phyloP scores from a whole-genome alignment of 306 rosid genomes.

The Pterocarpus santalinus region DNA sequence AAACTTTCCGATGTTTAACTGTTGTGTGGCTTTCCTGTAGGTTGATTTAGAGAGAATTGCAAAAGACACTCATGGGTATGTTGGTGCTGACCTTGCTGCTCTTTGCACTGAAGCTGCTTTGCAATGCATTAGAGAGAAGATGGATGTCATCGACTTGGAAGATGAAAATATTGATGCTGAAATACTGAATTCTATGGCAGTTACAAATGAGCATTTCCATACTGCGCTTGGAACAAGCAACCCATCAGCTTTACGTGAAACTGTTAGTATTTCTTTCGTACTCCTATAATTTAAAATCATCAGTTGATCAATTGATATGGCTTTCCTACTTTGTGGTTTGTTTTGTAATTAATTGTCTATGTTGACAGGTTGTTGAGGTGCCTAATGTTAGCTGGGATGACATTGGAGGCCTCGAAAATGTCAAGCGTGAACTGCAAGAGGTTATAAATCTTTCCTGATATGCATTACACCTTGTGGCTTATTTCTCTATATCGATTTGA shows the following conservation, averaged over 20 bases:
- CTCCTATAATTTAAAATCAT: conserved; percentile 10
- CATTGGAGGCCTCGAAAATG: conserved; percentile 73
- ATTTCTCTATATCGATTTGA: background rate
- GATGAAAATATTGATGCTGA: conserved; percentile 77
- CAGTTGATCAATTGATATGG: background rate
- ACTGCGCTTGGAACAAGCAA: conserved; percentile 82
- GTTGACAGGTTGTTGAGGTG: conserved; percentile 64
- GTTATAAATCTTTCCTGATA: conserved; percentile 38
- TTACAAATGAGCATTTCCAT: conserved; percentile 75
- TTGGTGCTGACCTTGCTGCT: conserved; percentile 82
- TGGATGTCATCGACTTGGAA: conserved; percentile 77
- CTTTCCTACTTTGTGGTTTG: background rate
- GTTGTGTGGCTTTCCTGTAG: conserved; percentile 42
- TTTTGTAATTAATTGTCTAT: conserved; percentile 29
- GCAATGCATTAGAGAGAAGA: conserved; percentile 79
- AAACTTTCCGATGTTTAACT: background rate
- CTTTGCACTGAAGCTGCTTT: conserved; percentile 80
- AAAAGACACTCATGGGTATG: conserved; percentile 74
- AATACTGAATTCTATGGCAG: conserved; percentile 69
- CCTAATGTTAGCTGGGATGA: conserved; percentile 70
- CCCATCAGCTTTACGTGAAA: conserved; percentile 79
- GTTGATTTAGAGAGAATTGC: conserved; percentile 71
- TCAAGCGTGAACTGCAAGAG: conserved; percentile 71
- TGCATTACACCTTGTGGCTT: conserved; percentile 9
- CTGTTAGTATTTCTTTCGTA: conserved; percentile 49